These are phyloP conservation scores for Aspergillus hancockii DNA, from an alignment of 495 filamentous ascomycete genomes.

Conservation along the genomic window DNA sequence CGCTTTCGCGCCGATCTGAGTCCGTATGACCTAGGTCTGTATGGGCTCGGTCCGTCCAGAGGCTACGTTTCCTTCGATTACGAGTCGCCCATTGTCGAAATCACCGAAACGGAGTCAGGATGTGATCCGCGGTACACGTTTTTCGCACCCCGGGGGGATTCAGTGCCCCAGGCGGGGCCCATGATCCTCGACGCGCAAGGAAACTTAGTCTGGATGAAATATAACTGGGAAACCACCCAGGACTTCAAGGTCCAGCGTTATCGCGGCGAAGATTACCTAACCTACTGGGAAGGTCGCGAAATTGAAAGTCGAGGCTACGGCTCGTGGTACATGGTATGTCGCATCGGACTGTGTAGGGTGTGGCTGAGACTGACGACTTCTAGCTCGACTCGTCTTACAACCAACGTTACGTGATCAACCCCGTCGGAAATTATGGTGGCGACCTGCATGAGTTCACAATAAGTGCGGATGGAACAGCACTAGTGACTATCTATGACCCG, in stretches of 20 bases:
- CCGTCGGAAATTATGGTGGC: slow-evolving; percentile 32
- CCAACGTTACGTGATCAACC: slow-evolving; percentile 36
- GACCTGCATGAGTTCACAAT: slow-evolving; percentile 30
- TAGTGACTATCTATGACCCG: slow-evolving; percentile 26
- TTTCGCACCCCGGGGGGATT: slow-evolving; percentile 45
- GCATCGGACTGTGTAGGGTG: not conserved
- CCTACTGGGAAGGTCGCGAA: slow-evolving; percentile 56
- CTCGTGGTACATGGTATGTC: slow-evolving; percentile 49
- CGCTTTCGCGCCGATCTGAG: slow-evolving; percentile 33
- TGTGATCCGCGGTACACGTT: slow-evolving; percentile 47
- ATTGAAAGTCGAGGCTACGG: slow-evolving; percentile 50
- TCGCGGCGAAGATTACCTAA: slow-evolving; percentile 47
- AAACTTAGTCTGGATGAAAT: slow-evolving; percentile 46
- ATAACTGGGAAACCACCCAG: slow-evolving; percentile 42
- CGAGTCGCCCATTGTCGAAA: slow-evolving; percentile 35
- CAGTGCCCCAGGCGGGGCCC: slow-evolving; percentile 41
- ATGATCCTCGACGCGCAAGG: slow-evolving; percentile 49
- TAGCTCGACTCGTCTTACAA: slow-evolving; percentile 48
- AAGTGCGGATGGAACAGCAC: slow-evolving; percentile 22
- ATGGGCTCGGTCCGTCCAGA: slow-evolving; percentile 38
- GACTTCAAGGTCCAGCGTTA: slow-evolving; percentile 50
- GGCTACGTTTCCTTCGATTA: slow-evolving; percentile 35
- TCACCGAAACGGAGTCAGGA: slow-evolving; percentile 29
- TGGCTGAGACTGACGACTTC: not conserved
- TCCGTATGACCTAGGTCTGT: slow-evolving; percentile 37